phyloP scores from a whole-genome alignment of 345 rosid species.

The Moricandia arvensis region DNA sequence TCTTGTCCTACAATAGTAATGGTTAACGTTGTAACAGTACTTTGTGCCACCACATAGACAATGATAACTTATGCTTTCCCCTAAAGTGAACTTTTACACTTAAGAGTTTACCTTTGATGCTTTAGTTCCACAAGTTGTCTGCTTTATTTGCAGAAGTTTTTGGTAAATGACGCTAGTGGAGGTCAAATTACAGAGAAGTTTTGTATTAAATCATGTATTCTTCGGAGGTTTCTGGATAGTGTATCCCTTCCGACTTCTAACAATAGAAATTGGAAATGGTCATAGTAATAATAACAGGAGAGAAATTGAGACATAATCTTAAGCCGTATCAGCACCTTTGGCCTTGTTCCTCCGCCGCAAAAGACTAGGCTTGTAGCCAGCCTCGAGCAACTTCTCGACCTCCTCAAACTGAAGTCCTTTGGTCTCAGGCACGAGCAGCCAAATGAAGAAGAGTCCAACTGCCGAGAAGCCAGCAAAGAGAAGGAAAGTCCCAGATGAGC shows the following conservation, averaged over 20 bases:
- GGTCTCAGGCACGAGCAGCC: constrained; percentile 74
- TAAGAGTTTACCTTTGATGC: not conserved
- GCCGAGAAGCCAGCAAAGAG: constrained; percentile 58
- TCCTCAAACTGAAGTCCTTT: constrained; percentile 82
- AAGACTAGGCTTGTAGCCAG: constrained; percentile 53
- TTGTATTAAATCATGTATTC: not conserved
- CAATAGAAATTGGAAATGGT: not conserved
- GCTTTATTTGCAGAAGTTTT: not conserved
- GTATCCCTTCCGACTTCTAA: not conserved
- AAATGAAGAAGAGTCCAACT: constrained; percentile 51
- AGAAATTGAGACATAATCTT: not conserved
- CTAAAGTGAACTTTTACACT: not conserved
- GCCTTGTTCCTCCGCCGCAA: constrained; percentile 21
- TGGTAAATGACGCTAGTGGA: too few relatives aligned
- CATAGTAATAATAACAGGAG: not conserved
- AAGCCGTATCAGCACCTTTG: constrained; percentile 24
- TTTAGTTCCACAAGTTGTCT: not conserved
- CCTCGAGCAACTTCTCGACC: constrained; percentile 61
- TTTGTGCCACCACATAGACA: constrained; percentile 29
- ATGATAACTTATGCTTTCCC: not conserved
- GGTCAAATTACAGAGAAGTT: not conserved
- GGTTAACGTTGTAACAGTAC: constrained; percentile 19
- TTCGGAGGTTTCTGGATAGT: not conserved
- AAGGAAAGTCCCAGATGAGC: constrained; percentile 61
- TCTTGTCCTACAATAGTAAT: constrained; percentile 25